These are phyloP conservation scores for Lagenaria siceraria DNA, from an alignment of 306 rosid species.

Conservation along the genomic window DNA sequence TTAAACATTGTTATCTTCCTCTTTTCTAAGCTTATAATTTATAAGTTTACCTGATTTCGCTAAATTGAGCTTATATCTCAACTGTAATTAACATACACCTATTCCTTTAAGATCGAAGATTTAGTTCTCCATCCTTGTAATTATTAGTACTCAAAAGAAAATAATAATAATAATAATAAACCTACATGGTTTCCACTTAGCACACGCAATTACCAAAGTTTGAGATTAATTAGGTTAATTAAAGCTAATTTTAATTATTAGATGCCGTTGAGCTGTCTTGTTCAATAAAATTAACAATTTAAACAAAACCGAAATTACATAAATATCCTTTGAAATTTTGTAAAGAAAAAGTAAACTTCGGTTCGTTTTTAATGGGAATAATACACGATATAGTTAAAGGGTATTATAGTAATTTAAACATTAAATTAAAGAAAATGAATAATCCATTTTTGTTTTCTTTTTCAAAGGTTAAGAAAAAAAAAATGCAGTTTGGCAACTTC, in stretches of 20 bases:
- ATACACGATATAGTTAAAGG: neutral
- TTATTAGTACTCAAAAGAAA: too few relatives aligned
- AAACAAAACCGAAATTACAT: neutral
- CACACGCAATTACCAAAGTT: constrained; percentile 3
- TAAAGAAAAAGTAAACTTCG: neutral
- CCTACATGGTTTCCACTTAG: neutral
- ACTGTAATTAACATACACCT: too few relatives aligned
- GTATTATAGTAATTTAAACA: neutral
- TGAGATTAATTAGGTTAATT: neutral
- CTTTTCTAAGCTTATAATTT: neutral
- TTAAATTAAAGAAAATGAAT: neutral
- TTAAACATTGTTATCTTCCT: neutral
- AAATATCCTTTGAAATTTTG: neutral
- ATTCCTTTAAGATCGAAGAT: too few relatives aligned
- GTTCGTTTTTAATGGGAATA: neutral
- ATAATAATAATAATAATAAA: too few relatives aligned
- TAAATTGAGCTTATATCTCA: too few relatives aligned
- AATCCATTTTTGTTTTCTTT: neutral
- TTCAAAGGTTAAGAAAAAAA: neutral
- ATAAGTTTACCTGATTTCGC: too few relatives aligned
- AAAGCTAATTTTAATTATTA: neutral
- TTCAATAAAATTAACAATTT: neutral
- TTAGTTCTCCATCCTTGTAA: too few relatives aligned
- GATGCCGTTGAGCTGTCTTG: constrained; percentile 2
- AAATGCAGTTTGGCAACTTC: constrained; percentile 15